phyloP scores from a whole-genome alignment of 2,329 filamentous ascomycete species.

The Aplosporella prunicola region DNA sequence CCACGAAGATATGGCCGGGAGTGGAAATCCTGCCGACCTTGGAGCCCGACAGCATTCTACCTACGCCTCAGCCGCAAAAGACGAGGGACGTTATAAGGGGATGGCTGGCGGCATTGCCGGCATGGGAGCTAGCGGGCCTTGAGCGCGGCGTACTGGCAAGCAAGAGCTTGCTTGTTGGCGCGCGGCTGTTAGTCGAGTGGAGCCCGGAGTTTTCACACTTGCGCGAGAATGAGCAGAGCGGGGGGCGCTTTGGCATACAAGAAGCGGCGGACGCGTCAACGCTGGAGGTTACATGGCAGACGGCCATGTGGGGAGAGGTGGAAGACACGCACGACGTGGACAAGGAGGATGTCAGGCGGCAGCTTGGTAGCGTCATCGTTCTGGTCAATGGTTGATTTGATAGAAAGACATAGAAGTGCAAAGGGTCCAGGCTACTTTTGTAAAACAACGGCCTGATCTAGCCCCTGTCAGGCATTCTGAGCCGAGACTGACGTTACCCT shows the following conservation, averaged over 20 bases:
- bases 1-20: constrained; percentile 70
- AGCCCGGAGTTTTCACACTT: constrained; percentile 58
- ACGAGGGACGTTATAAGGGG: constrained; percentile 68
- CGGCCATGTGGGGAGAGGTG: constrained; percentile 84
- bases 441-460: too few species aligned
- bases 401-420: too few species aligned
- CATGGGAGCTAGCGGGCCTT: constrained; percentile 77
- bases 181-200: constrained; percentile 76
- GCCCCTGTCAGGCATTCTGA: too few species aligned
- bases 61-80: constrained; percentile 59
- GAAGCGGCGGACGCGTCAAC: constrained; percentile 70
- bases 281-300: constrained; percentile 86
- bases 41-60: constrained; percentile 67
- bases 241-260: constrained; percentile 61
- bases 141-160: constrained; percentile 76
- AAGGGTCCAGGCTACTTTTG: too few species aligned
- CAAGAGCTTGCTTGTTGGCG: constrained; percentile 75
- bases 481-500: too few species aligned
- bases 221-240: constrained; percentile 30
- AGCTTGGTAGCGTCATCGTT: constrained; percentile 78
- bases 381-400: constrained; percentile 61
- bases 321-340: constrained; percentile 98
- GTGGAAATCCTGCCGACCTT: constrained; percentile 71
- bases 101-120: constrained; percentile 64
- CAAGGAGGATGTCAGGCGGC: constrained; percentile 76